Evolutionary conservation across 352 stramenopile genomes (phyloP), one percentile per base, ranked within the genome.

Genomic region (Aphanomyces euteiches): DNA sequence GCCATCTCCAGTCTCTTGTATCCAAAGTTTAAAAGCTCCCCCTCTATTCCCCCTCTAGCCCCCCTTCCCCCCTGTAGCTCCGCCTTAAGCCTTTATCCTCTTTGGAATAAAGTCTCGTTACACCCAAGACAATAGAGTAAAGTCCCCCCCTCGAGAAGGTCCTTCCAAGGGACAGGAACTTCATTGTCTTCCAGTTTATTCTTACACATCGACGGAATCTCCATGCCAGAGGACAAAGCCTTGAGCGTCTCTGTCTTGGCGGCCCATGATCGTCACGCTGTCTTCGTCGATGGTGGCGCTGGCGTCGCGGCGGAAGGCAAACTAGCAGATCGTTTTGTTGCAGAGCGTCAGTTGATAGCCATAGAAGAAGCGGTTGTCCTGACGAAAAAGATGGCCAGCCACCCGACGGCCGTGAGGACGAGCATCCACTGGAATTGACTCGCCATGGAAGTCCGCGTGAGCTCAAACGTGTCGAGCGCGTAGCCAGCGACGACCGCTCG

Each of bases 401-500:
- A 40, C 4, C 36, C 34, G 0, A 70, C 1, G 34, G 53, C 38
- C 43, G 41, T n/a, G 2, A 73, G 34, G 5, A 57, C 17, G 10
- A 67, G 38, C 8, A 67, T 38, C 43, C 17, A 56, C 15, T 69
- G 10, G 36, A 73, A 54, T 17, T 64, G 64, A 21, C 13, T n/a
- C 2, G n/a, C 64, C 3, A 70, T 38, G 13, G 37, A 54, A 1
- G 1, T 2, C 7, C 5, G 40, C 5, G 48, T 70, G 13, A 70
- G n/a, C 21, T 41, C 13, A 21, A 53, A 37, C 15, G 8, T 58
- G 38, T n/a, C 34, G 21, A 70, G 47, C 21, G 17, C 56, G 28
- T 56, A 47, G 38, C 67, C 67, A 8, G 50, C 72, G 39, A 73
- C 69, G 13, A 75, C 48, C 0, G 38, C n/a, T 34, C 36, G 34